Evolutionary conservation across 495 filamentous ascomycete species (phyloP).

Genomic region (Penicillium lagena): DNA sequence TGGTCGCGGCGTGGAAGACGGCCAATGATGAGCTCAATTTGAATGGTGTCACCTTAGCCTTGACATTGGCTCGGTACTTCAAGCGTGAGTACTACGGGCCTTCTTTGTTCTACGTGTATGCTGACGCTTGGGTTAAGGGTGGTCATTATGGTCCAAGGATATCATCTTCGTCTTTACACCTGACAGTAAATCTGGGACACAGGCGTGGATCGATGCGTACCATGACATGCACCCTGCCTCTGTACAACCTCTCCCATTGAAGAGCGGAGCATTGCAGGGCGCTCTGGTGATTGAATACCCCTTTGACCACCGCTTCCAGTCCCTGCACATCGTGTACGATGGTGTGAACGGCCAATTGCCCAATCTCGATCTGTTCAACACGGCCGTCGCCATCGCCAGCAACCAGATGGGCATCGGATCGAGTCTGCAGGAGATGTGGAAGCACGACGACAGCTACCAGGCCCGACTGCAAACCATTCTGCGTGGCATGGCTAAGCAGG

Average conservation of each 20-base stretch:
- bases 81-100: slow-evolving; percentile 50
- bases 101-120: background rate
- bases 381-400: slow-evolving; percentile 76
- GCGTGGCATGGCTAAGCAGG: slow-evolving; percentile 88
- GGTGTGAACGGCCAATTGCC: slow-evolving; percentile 94
- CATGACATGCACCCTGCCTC: slow-evolving; percentile 72
- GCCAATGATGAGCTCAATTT: slow-evolving; percentile 73
- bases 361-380: slow-evolving; percentile 94
- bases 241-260: slow-evolving; percentile 76
- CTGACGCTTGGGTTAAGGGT: slow-evolving; percentile 48
- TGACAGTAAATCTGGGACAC: slow-evolving; percentile 83
- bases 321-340: slow-evolving; percentile 87
- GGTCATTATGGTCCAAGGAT: slow-evolving; percentile 98
- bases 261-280: slow-evolving; percentile 88
- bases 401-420: slow-evolving; percentile 88
- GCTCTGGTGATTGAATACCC: slow-evolving; percentile 92
- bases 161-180: slow-evolving; percentile 87
- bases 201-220: slow-evolving; percentile 97
- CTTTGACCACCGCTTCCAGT: slow-evolving; percentile 73
- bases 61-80: slow-evolving; percentile 90
- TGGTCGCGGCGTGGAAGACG: slow-evolving; percentile 85
- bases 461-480: slow-evolving; percentile 85
- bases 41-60: slow-evolving; percentile 75
- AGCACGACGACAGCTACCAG: slow-evolving; percentile 74
- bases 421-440: slow-evolving; percentile 79